A percentile compares a stretch with the other conserved stretches of the same genome.
Evolutionary conservation across 345 rosid species (phyloP).

Genomic region (Linum lewisii): DNA sequence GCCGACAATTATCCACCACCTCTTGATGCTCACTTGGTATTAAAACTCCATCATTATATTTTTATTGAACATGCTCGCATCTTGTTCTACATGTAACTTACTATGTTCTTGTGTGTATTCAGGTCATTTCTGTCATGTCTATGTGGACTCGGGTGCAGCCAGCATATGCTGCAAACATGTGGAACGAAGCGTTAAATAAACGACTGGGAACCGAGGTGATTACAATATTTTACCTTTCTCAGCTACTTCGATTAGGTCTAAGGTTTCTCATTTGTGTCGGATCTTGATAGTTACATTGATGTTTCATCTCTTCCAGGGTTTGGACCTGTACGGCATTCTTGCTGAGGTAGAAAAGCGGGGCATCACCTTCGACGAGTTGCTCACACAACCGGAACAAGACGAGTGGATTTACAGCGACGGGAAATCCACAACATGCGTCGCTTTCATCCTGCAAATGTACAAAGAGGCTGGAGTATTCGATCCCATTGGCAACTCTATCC

Average conservation of each 20-base stretch:
- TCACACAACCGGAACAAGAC: slow-evolving; percentile 83
- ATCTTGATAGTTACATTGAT: neutral
- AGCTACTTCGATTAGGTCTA: too few relatives aligned
- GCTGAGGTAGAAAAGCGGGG: slow-evolving; percentile 78
- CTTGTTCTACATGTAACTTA: too few relatives aligned
- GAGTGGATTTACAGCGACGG: slow-evolving; percentile 98
- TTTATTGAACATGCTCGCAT: neutral
- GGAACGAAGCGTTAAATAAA: slow-evolving; percentile 97
- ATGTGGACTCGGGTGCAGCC: slow-evolving; percentile 98
- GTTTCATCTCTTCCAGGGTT: slow-evolving; percentile 34
- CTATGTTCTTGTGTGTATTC: slow-evolving; percentile 7
- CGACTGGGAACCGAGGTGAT: slow-evolving; percentile 88
- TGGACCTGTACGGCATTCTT: slow-evolving; percentile 67
- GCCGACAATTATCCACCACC: slow-evolving; percentile 97
- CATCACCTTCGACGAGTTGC: slow-evolving; percentile 68
- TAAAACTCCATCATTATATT: slow-evolving; percentile 6
- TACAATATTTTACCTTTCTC: neutral
- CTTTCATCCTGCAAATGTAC: slow-evolving; percentile 88
- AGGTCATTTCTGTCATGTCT: slow-evolving; percentile 99
- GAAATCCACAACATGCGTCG: slow-evolving; percentile 87
- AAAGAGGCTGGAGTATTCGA: slow-evolving; percentile 85
- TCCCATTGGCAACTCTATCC: slow-evolving; percentile 54
- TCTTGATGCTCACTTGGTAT: slow-evolving; percentile 99
- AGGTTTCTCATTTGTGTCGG: too few relatives aligned
- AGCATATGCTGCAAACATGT: slow-evolving; percentile 95